A percentile compares a stretch with the other conserved stretches of the same genome.
phyloP scores from a whole-genome alignment of 2,329 filamentous ascomycete genomes.

The Aspergillus sp. region DNA sequence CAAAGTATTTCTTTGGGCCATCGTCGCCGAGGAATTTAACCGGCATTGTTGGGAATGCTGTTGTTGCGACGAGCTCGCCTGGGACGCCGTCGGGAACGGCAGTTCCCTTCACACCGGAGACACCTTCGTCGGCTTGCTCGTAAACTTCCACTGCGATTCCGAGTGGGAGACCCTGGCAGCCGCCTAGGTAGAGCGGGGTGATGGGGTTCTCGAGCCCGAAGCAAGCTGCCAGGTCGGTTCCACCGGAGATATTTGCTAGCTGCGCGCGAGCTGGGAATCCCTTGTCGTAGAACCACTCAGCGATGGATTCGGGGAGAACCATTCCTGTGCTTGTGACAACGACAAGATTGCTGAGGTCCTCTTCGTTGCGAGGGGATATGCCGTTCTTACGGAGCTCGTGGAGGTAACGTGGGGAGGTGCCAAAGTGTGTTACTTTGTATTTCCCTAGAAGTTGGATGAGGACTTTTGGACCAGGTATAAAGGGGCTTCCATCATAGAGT shows the following conservation, averaged over 20 bases:
- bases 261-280: slow-evolving; percentile 69
- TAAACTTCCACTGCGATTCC: slow-evolving; percentile 60
- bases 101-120: slow-evolving; percentile 45
- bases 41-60: slow-evolving; percentile 74
- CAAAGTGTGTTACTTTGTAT: slow-evolving; percentile 65
- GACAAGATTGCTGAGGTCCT: slow-evolving; percentile 62
- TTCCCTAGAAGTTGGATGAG: slow-evolving; percentile 7
- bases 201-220: slow-evolving; percentile 62
- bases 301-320: slow-evolving; percentile 74
- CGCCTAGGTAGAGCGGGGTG: slow-evolving; percentile 62
- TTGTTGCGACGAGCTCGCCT: slow-evolving; percentile 72
- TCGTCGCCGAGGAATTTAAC: slow-evolving; percentile 60
- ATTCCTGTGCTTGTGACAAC: slow-evolving; percentile 74
- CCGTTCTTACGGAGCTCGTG: slow-evolving; percentile 67
- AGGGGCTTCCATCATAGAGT: slow-evolving; percentile 82
- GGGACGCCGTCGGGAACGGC: slow-evolving; percentile 64
- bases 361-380: slow-evolving; percentile 61
- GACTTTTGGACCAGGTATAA: slow-evolving; percentile 59
- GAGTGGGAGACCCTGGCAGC: slow-evolving; percentile 54
- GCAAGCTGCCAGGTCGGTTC: slow-evolving; percentile 65
- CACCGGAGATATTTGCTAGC: slow-evolving; percentile 72
- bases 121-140: slow-evolving; percentile 51
- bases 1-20: slow-evolving; percentile 56
- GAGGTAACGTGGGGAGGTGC: slow-evolving; percentile 75
- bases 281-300: slow-evolving; percentile 76